Evolutionary conservation across 805 yeast genomes (phyloP), one percentile per base, ranked within the genome.

Genomic region (Wickerhamiella dianesei): DNA sequence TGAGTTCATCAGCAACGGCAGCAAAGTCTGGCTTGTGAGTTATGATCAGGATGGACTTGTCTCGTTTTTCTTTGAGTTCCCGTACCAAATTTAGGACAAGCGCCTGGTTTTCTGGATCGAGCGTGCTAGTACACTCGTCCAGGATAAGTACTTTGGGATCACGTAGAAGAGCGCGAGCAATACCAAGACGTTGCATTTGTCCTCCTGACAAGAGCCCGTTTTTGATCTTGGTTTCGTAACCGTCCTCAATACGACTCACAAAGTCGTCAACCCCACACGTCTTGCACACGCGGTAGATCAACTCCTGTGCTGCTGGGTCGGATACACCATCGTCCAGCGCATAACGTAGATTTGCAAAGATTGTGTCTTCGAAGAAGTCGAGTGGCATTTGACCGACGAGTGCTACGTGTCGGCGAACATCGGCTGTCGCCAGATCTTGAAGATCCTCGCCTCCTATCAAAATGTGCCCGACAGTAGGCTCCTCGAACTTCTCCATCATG

Each of bases 101-200:
- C 5, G 58, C 54, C 0, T 82, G 62, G 52, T 79, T 82, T 17
- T 69, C 73, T 0, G 79, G 69, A 59, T 92, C 98, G 43, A 92
- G 66, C 0, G 95, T 82, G 0, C 96, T 79, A 0, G 97, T 87
- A 55, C 88, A 80, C 60, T 92, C 98, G 63, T 92, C 98, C 43
- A 92, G 62, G 17, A 79, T 65, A 45, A 77, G 57, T 4, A 92
- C 69, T 25, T 67, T 65, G 0, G 96, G 92, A 18, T 71, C 67
- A 35, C 88, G 64, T 3, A 88, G 48, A 3, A 92, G 52, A 0
- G 95, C 92, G 44, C 97, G 70, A 0, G 89, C 95, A 44, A 92
- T 76, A 0, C 92, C 79, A 1, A 92, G 60, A 47, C 96, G 66
- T 60, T 92, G 97, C 6, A 81, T 70, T 61, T 92, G 97, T 2